Conservation (phyloP, 2,329 filamentous ascomycete species). For the Paraconiothyrium brasiliense region DNA sequence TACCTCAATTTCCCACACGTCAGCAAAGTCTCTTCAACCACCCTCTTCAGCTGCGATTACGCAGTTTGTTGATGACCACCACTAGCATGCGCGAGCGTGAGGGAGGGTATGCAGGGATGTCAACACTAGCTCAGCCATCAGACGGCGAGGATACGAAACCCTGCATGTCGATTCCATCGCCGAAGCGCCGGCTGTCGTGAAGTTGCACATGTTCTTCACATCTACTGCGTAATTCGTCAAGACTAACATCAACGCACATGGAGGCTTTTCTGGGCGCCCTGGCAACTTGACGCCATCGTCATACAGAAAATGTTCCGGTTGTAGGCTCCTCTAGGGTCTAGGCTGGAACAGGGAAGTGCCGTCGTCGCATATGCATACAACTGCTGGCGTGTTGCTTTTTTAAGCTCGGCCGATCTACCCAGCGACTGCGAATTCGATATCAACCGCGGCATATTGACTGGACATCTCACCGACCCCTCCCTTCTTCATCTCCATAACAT, state of each 20-base stretch:
- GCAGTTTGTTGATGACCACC: not conserved
- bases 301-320: slow-evolving; percentile 1
- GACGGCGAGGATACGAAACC: slow-evolving; percentile 9
- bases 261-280: slow-evolving; percentile 10
- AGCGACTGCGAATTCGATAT: slow-evolving; percentile 16
- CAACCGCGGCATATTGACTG: slow-evolving; percentile 16
- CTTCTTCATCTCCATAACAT: not conserved
- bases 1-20: not conserved
- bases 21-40: not conserved
- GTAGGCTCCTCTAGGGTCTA: slow-evolving; percentile 1
- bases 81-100: not conserved
- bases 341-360: slow-evolving; percentile 9
- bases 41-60: not conserved
- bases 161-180: slow-evolving; percentile 2
- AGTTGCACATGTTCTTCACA: not conserved
- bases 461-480: slow-evolving; percentile 18
- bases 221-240: slow-evolving; percentile 10
- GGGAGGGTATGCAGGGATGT: slow-evolving; percentile 1
- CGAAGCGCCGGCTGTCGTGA: not conserved
- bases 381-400: slow-evolving; percentile 17
- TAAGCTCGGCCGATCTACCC: slow-evolving; percentile 19
- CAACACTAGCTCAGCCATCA: not conserved
- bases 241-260: not conserved
- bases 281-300: slow-evolving; percentile 5
- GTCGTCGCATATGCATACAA: slow-evolving; percentile 17